Evolutionary conservation across 2,329 filamentous ascomycete species (phyloP).

Genomic region (Fusarium sororula): DNA sequence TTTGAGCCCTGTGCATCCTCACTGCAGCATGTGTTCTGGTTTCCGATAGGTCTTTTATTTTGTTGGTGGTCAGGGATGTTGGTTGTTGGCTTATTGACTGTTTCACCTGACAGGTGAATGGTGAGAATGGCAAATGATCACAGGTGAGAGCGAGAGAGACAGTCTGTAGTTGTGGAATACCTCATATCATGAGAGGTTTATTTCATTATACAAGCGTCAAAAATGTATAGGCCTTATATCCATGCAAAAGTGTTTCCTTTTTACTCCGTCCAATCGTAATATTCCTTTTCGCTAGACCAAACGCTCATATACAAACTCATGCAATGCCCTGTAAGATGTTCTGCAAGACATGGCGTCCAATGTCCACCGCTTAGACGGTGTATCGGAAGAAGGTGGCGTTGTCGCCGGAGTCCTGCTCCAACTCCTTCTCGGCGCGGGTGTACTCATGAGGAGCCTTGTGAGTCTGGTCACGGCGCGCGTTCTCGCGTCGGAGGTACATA

Average conservation of each 20-base stretch:
- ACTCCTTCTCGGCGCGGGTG: constrained; percentile 61
- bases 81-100: neutral
- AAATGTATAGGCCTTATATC: constrained; percentile 24
- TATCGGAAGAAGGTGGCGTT: constrained; percentile 65
- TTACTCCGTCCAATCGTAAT: constrained; percentile 14
- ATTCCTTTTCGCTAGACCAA: constrained; percentile 19
- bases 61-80: neutral
- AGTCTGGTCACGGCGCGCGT: constrained; percentile 59
- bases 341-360: constrained; percentile 24
- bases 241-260: constrained; percentile 5
- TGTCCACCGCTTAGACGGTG: constrained; percentile 52
- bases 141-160: neutral
- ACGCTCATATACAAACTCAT: constrained; percentile 34
- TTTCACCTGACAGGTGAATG: neutral
- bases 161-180: neutral
- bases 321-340: constrained; percentile 38
- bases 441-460: constrained; percentile 59
- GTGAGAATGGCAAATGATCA: neutral
- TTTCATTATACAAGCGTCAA: constrained; percentile 23
- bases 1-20: constrained; percentile 7
- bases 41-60: constrained; percentile 1
- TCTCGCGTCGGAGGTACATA: constrained; percentile 65
- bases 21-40: neutral
- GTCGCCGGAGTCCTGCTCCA: constrained; percentile 65
- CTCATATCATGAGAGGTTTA: constrained; percentile 21